phyloP scores from a whole-genome alignment of 1,284 basidiomycete genomes.

The Microbotryomycetes sp. region DNA sequence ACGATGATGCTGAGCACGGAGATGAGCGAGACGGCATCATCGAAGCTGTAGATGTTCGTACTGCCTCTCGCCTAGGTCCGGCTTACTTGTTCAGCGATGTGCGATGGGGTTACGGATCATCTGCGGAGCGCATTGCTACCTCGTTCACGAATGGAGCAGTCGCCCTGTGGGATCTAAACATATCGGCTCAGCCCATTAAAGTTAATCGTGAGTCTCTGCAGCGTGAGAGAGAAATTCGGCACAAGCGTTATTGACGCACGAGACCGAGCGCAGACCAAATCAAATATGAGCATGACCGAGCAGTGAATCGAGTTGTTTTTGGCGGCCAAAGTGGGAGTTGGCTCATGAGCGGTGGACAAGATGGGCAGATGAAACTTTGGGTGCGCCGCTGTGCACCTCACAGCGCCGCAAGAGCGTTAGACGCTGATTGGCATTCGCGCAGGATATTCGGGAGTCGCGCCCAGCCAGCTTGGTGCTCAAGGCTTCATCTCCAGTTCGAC shows the following conservation, averaged over 20 bases:
- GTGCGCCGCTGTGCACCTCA: not conserved
- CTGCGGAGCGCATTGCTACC: constrained; percentile 26
- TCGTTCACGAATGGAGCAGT: constrained; percentile 31
- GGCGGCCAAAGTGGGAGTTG: constrained; percentile 29
- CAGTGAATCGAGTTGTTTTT: constrained; percentile 30
- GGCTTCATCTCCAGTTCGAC: constrained; percentile 31
- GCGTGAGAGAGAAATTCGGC: not conserved
- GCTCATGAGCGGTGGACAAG: constrained; percentile 32
- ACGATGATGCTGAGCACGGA: not conserved
- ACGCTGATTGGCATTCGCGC: not conserved
- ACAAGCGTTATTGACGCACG: not conserved
- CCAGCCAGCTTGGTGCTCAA: constrained; percentile 24
- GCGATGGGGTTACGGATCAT: constrained; percentile 30
- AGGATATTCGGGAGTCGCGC: constrained; percentile 28
- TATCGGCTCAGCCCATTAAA: not conserved
- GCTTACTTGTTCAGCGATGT: constrained; percentile 27
- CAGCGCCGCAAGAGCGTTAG: not conserved
- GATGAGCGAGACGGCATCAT: constrained; percentile 8
- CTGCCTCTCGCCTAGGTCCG: constrained; percentile 18
- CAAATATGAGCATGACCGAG: constrained; percentile 31
- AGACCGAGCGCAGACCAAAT: constrained; percentile 16
- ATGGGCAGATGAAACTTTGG: constrained; percentile 34
- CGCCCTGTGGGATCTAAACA: constrained; percentile 28
- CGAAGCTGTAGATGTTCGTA: constrained; percentile 22
- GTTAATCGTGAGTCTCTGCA: not conserved